Base-by-base conservation (phyloP, 208 protist species). In the Wallacemonas collosoma region DNA sequence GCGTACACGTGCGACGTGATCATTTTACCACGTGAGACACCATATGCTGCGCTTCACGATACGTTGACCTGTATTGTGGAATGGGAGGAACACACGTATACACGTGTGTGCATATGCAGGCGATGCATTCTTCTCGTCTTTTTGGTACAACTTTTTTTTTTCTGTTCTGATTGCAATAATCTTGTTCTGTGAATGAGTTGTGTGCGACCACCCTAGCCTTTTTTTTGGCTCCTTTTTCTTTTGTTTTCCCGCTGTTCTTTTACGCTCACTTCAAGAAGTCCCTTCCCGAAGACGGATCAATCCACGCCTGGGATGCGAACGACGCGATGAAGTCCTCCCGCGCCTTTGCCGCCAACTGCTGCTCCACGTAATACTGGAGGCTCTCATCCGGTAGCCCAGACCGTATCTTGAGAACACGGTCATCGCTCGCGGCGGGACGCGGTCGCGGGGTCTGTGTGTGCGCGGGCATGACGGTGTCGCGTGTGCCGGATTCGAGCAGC, bases 251-350 rank as follows among this genome's bases (percentile, higher is more conserved):
- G 0, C n/a, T n/a, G 7, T 45, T 17, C 39, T 63, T 44, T 63
- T 63, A 45, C 44, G 5, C 11, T 57, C 53, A 44, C 35, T 62
- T 62, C 56, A 17, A 40, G 36, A 65, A 44, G n/a, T 50, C 60
- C 26, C 26, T 65, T 5, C 60, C 60, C 2, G 60, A 15, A 17
- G 60, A 65, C 15, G 60, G 60, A 65, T 65, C 60, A 26, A 65
- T 65, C 60, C 60, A 65, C 12, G 60, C 60, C 60, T 65, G 60
- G 41, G 60, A 14, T 3, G 60, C 60, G n/a, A 53, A 65, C 12
- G 60, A 50, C 8, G 36, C 38, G 6, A 65, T 11, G 26, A 54
- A 53, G 6, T 39, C 54, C 5, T 72, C 54, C 5, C 54, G 50
- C 68, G 60, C 43, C 11, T 39, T 9, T 41, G 60, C 68, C 26